Evolutionary conservation across 2,329 filamentous ascomycete genomes (phyloP).

Genomic region (Orbilia oligospora): DNA sequence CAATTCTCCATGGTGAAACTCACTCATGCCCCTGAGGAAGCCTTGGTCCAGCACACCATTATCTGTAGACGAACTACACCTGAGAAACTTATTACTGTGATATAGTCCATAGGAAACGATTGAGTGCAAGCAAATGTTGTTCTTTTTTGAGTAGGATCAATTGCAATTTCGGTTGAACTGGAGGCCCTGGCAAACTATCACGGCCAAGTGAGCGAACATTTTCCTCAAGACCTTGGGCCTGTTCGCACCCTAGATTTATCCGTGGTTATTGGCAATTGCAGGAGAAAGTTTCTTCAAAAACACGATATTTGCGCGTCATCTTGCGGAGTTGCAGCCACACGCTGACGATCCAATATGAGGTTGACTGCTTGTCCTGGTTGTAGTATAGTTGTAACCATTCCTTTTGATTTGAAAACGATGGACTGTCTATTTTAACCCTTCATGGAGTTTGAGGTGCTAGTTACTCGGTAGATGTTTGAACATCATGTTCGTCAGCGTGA

Average conservation of each 20-base stretch:
- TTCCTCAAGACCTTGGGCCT: conserved; percentile 6
- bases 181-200: conserved; percentile 11
- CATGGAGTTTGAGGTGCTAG: conserved; percentile 9
- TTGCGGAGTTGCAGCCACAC: conserved; percentile 25
- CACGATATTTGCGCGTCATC: conserved; percentile 34
- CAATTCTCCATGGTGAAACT: conserved; percentile 56
- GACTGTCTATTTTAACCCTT: conserved; percentile 26
- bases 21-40: conserved; percentile 48
- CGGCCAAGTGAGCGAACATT: conserved; percentile 1
- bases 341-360: conserved; percentile 35
- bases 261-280: conserved; percentile 27
- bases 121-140: neutral
- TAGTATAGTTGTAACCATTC: neutral
- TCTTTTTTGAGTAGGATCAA: conserved; percentile 15
- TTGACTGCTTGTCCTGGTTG: conserved; percentile 5
- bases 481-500: conserved; percentile 7
- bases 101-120: neutral
- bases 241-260: conserved; percentile 34
- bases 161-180: conserved; percentile 41
- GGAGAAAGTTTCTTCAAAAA: conserved; percentile 6
- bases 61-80: conserved; percentile 26
- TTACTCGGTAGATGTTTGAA: neutral
- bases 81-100: conserved; percentile 14
- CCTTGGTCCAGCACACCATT: conserved; percentile 57
- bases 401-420: neutral